Base-by-base conservation (phyloP, 768 basidiomycete species). In the Boletus pseudo-olivaceus region DNA sequence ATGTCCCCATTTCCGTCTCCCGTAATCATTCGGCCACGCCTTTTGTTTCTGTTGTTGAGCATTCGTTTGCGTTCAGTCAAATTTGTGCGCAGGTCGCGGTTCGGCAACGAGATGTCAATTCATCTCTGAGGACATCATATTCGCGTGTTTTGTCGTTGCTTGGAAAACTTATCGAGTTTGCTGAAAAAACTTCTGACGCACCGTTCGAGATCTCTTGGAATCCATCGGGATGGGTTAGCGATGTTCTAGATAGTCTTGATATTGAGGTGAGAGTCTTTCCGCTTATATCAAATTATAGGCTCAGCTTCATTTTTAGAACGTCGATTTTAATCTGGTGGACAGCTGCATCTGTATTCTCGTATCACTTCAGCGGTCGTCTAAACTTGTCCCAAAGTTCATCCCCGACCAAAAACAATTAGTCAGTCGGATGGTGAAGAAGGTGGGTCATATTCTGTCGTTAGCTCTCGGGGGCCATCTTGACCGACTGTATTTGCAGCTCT, bases 281-380 rank as follows among this genome's bases (percentile, higher is more conserved):
- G 12, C 33, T 47, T 26, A 30, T 34, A 47, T 41, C 2, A 30
- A 19, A 27, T 49, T 7, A 32, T 39, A 29, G 12, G 29, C 51
- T 61, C 33, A 59, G 37, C 47, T 35, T 29, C 19, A 57, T 54
- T 58, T 47, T 40, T 50, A 57, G 56, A 55, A 47, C 34, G 39
- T 76, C 8, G 84, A 81, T n/a, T 94, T 96, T 65, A 75, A 80
- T 3, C 71, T 80, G 9, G 78, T 89, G 5, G 88, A 93, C 56
- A 77, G 80, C n/a, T 67, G 82, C 17, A 74, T 90, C 15, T 77
- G 78, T 19, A 65, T 85, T 19, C 65, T 81, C 14, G 71, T 90
- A 20, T 76, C 77, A 12, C 68, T 92, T 15, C 79, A 85, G 52
- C 76, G 74, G 32, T 75, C 78, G 7, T 65, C 71, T 17, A 72